Conservation (phyloP, 2,329 filamentous ascomycete genomes). For the Colletotrichum sp. region DNA sequence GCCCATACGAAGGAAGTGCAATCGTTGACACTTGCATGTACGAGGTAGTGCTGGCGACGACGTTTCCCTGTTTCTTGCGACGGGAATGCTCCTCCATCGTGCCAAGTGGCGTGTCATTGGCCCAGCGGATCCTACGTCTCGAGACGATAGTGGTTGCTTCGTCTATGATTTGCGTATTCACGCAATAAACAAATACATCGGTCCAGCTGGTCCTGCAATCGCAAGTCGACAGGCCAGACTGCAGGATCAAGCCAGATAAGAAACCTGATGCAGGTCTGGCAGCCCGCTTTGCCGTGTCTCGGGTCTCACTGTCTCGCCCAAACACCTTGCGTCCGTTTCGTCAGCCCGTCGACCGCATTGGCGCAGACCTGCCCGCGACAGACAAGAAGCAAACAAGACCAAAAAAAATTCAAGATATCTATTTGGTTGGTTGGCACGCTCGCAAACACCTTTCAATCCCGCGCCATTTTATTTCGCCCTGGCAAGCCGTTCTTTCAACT, state of each 20-base stretch:
- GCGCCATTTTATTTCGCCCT: background rate
- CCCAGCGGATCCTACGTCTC: background rate
- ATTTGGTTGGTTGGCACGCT: background rate
- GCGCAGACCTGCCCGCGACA: background rate
- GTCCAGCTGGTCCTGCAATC: background rate
- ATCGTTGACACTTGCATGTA: background rate
- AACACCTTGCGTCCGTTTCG: background rate
- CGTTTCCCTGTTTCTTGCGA: background rate
- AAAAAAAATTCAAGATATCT: background rate
- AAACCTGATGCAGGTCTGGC: constrained; percentile 10
- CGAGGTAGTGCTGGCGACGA: background rate
- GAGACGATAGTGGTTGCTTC: background rate
- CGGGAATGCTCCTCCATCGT: background rate
- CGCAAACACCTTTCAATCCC: background rate
- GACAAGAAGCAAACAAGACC: background rate
- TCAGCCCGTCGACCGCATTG: background rate
- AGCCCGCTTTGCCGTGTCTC: constrained; percentile 10
- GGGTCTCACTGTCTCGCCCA: background rate
- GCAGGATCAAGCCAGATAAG: background rate
- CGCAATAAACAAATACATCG: background rate
- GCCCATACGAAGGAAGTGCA: background rate
- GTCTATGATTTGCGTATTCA: background rate
- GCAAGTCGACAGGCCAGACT: background rate
- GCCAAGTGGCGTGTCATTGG: background rate
- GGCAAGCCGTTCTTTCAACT: background rate